Conservation (phyloP, 2,329 filamentous ascomycete species). For the Fusarium neocosmosporiellum region DNA sequence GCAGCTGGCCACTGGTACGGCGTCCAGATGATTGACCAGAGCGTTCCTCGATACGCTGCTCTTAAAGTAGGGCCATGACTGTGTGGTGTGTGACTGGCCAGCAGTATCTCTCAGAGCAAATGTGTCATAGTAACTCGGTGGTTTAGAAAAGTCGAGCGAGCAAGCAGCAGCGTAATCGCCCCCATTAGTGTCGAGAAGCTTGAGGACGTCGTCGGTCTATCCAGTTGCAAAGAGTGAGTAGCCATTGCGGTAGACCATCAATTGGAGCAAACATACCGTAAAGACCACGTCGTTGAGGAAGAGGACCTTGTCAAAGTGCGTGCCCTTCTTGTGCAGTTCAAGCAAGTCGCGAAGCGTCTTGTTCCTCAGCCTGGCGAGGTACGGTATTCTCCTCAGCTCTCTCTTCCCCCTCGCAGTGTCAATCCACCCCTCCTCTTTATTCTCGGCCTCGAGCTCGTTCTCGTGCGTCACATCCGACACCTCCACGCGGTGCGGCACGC, state of each 20-base stretch:
- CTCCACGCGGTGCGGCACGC: conserved; percentile 66
- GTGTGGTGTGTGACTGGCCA: conserved; percentile 62
- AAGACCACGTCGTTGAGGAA: conserved; percentile 75
- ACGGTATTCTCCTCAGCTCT: conserved; percentile 75
- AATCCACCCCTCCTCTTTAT: conserved; percentile 70
- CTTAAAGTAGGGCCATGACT: conserved; percentile 70
- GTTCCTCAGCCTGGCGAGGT: conserved; percentile 73
- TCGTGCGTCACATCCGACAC: conserved; percentile 69
- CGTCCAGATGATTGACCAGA: conserved; percentile 59
- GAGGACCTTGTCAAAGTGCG: conserved; percentile 67
- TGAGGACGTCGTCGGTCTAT: conserved; percentile 66
- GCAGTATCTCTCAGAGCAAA: conserved; percentile 68
- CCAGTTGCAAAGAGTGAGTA: conserved; percentile 5
- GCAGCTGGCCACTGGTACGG: conserved; percentile 59
- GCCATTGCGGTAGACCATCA: neutral
- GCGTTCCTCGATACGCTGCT: conserved; percentile 62
- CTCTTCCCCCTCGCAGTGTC: conserved; percentile 63
- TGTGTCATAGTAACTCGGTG: conserved; percentile 69
- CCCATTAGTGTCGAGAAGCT: conserved; percentile 65
- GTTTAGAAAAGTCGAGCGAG: conserved; percentile 67
- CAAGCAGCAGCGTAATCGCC: conserved; percentile 72
- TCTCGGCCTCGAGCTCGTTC: conserved; percentile 62
- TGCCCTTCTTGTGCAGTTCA: conserved; percentile 60
- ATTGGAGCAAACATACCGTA: conserved; percentile 54
- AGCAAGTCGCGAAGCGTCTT: conserved; percentile 69